Evolutionary conservation across 208 protist species (phyloP).

Genomic region (Acanthamoeba polyphaga): DNA sequence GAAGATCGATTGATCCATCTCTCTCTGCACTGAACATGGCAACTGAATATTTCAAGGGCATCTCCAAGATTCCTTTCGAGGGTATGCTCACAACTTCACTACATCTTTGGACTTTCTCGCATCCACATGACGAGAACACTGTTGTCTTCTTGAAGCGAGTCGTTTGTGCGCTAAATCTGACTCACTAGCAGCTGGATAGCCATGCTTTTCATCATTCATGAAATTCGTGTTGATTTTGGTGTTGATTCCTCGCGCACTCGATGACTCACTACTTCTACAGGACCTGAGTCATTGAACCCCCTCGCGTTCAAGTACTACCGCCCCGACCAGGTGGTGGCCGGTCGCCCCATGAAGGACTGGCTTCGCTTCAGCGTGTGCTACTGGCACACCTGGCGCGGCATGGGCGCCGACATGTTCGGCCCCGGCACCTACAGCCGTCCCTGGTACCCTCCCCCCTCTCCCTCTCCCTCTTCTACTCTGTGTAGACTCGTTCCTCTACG

Average conservation of each 20-base stretch:
- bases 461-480: neutral
- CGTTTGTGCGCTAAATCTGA: neutral
- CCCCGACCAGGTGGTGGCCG: conserved; percentile 76
- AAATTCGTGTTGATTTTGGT: neutral
- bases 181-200: neutral
- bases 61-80: conserved; percentile 53
- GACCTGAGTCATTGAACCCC: conserved; percentile 60
- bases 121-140: neutral
- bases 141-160: neutral
- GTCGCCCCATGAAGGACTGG: conserved; percentile 79
- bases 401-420: conserved; percentile 70
- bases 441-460: neutral
- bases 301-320: conserved; percentile 78
- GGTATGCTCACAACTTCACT: neutral
- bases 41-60: conserved; percentile 20
- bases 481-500: neutral
- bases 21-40: neutral
- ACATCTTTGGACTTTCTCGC: neutral
- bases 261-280: neutral
- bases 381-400: conserved; percentile 81
- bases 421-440: conserved; percentile 39
- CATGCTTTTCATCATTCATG: neutral
- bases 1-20: neutral
- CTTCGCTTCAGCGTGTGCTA: conserved; percentile 77
- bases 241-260: too few relatives aligned